Evolutionary conservation across 345 rosid species (phyloP).

Genomic region (Gossypium australe): DNA sequence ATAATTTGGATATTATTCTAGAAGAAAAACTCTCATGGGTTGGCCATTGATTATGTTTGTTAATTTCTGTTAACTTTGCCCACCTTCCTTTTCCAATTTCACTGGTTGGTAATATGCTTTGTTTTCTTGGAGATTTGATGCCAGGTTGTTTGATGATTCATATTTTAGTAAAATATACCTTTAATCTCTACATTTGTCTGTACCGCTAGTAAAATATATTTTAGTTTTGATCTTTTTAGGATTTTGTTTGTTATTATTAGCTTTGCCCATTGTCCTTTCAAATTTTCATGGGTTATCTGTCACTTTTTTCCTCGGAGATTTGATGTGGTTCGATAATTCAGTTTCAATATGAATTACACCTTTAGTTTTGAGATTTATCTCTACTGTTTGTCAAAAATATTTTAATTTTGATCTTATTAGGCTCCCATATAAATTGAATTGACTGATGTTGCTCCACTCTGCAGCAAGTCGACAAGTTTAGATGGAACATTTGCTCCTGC

Average conservation of each 20-base stretch:
- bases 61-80: background rate
- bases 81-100: background rate
- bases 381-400: background rate
- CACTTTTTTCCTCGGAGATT: background rate
- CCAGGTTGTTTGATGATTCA: too few relatives aligned
- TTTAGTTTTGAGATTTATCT: background rate
- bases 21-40: background rate
- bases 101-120: background rate
- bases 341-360: background rate
- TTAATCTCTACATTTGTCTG: too few relatives aligned
- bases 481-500: conserved; percentile 91
- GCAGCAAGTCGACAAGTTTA: conserved; percentile 80
- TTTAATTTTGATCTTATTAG: background rate
- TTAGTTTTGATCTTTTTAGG: too few relatives aligned
- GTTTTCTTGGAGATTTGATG: background rate
- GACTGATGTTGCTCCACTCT: conserved; percentile 17
- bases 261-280: too few relatives aligned
- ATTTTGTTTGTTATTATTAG: too few relatives aligned
- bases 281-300: too few relatives aligned
- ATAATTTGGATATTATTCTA: background rate
- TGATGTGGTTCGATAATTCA: background rate
- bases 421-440: background rate
- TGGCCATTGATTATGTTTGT: background rate
- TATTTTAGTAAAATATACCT: too few relatives aligned
- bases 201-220: too few relatives aligned